Evolutionary conservation across 805 yeast species (phyloP).

Genomic region (Ogataea minuta): DNA sequence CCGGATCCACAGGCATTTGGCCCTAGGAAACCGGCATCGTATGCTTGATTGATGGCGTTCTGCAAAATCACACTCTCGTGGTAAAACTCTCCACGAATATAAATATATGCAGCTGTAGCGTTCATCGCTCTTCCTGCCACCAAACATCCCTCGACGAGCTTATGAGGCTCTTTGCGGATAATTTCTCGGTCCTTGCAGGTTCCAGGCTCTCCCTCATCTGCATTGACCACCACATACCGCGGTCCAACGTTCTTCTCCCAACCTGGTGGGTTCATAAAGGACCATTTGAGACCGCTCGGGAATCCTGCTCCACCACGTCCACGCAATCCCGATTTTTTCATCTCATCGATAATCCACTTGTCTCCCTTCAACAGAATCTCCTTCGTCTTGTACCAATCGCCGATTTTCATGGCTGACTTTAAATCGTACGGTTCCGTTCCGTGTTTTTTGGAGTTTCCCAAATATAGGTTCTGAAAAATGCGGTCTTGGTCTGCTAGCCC

Average conservation of each 20-base stretch:
- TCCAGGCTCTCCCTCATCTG: constrained; percentile 95
- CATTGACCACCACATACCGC: constrained; percentile 83
- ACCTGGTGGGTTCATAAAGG: constrained; percentile 93
- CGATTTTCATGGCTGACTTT: constrained; percentile 72
- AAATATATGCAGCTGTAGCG: constrained; percentile 89
- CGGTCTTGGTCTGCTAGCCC: constrained; percentile 82
- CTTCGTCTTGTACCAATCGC: constrained; percentile 91
- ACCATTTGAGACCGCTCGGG: constrained; percentile 90
- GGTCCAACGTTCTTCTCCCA: constrained; percentile 93
- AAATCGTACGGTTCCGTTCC: constrained; percentile 58
- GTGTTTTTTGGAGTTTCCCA: constrained; percentile 48
- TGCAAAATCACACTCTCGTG: constrained; percentile 75
- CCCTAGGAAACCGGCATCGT: constrained; percentile 75
- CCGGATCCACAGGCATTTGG: constrained; percentile 87
- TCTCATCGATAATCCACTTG: constrained; percentile 85
- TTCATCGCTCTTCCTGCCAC: constrained; percentile 91
- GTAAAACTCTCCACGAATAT: constrained; percentile 88
- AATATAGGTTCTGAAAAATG: constrained; percentile 79
- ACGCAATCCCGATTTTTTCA: constrained; percentile 79
- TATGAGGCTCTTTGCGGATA: constrained; percentile 88
- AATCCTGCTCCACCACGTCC: constrained; percentile 96
- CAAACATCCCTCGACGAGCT: constrained; percentile 87
- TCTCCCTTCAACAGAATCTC: constrained; percentile 82
- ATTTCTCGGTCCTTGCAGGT: constrained; percentile 92
- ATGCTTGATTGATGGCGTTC: constrained; percentile 84